These are phyloP conservation scores for Mucor saturninus DNA, from an alignment of 371 early-diverging fungal species.

Conservation along the genomic window DNA sequence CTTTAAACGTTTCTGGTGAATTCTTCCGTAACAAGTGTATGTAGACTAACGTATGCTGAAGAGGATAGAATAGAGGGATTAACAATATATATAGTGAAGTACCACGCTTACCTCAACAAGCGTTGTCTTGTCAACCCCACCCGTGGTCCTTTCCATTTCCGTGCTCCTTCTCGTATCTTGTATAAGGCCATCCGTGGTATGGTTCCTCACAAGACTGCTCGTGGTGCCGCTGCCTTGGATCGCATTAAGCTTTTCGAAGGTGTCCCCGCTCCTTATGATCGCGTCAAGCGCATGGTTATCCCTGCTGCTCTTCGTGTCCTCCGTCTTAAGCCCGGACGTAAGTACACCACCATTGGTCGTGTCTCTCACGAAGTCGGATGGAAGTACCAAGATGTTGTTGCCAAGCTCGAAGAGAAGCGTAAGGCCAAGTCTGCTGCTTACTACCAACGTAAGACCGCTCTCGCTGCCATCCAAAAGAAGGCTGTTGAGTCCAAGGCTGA, in stretches of 20 bases:
- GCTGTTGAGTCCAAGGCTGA: constrained; percentile 55
- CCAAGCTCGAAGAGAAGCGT: constrained; percentile 96
- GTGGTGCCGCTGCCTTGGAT: constrained; percentile 97
- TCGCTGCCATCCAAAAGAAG: constrained; percentile 54
- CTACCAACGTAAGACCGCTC: constrained; percentile 85
- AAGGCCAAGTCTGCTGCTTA: constrained; percentile 92
- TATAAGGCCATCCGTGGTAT: constrained; percentile 98
- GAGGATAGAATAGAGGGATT: background rate
- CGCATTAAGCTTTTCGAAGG: constrained; percentile 99
- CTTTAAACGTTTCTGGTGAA: constrained; percentile 96
- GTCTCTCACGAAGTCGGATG: constrained; percentile 98
- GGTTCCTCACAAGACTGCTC: constrained; percentile 99
- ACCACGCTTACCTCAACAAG: constrained; percentile 98
- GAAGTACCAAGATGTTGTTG: constrained; percentile 98
- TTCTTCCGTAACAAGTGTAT: constrained; percentile 99
- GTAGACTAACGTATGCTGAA: constrained; percentile 30
- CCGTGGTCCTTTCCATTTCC: constrained; percentile 99
- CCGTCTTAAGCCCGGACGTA: constrained; percentile 96
- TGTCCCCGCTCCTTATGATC: constrained; percentile 98
- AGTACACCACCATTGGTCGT: constrained; percentile 95
- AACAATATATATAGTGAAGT: constrained; percentile 72
- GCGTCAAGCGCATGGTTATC: constrained; percentile 95
- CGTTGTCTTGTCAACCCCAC: constrained; percentile 98
- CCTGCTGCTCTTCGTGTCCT: constrained; percentile 98
- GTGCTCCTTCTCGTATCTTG: constrained; percentile 98